Evolutionary conservation across 2,329 filamentous ascomycete genomes (phyloP), one percentile per base, ranked within the genome.

Genomic region (Fusarium protoensiforme): DNA sequence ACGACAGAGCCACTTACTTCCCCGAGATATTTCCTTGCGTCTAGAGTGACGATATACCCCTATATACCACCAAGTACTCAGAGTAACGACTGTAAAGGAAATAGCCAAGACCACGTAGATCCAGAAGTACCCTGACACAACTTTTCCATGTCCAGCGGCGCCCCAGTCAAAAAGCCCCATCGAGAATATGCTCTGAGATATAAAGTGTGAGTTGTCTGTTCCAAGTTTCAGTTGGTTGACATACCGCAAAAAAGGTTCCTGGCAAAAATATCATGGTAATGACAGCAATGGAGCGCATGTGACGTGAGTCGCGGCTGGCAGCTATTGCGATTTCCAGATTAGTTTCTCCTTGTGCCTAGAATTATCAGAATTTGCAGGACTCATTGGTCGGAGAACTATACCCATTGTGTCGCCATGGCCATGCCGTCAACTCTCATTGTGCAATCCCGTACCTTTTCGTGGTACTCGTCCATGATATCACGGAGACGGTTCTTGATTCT

Each of bases 201-300:
- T 4, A 8, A 14, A 22, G 4, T 9, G 5, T 35, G n/a, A 43
- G 24, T 41, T 10, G 4, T 14, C 36, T 38, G 31, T 2, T 6
- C 27, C 7, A 13, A 18, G 14, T 9, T 8, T 24, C 13, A 13
- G 13, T 20, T 10, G 10, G 8, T 24, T 6, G 16, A n/a, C 31
- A 20, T 53, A 69, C 69, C 16, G 69, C 57, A 33, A 67, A 60
- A 20, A 72, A 68, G 2, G 70, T 71, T 2, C 64, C 70, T 6
- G 70, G 70, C 0, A 72, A 16, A 7, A 71, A 72, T 7, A 71
- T 18, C 70, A 72, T 71, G 0, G 68, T 69, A 2, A 70, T 41
- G 4, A 72, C 53, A 0, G 69, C 64, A 14, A 70, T 72, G 1
- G 64, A 72, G 3, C 64, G 22, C 67, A 72, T 72, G 8, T 70